These are phyloP conservation scores for Vararia minispora DNA, from an alignment of 768 basidiomycete genomes.

Conservation along the genomic window DNA sequence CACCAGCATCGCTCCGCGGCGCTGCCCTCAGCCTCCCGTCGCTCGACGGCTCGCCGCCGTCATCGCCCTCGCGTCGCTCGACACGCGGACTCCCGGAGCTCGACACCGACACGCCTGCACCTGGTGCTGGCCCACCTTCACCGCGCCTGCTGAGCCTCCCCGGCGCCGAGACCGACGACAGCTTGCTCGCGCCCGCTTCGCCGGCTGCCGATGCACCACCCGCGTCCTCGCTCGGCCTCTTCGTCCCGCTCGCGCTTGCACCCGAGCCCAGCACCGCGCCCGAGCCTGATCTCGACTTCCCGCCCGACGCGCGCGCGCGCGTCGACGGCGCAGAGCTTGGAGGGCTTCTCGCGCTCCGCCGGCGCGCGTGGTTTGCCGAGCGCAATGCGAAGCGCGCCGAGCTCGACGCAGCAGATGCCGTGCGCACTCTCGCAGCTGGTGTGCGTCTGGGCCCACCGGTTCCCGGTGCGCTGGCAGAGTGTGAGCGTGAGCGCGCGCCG, in stretches of 20 bases:
- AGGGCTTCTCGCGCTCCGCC: conserved; percentile 9
- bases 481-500: conserved; percentile 16
- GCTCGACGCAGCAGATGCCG: conserved; percentile 7
- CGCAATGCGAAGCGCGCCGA: conserved; percentile 14
- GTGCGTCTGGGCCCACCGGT: conserved; percentile 11
- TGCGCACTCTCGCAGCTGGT: conserved; percentile 8
- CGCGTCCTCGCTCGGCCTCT: conserved; percentile 10
- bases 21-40: no score
- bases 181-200: conserved; percentile 11
- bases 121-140: conserved; percentile 4
- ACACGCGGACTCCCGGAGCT: not conserved
- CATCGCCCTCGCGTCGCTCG: not conserved
- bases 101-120: not conserved
- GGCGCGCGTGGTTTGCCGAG: conserved; percentile 11
- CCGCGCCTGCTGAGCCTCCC: conserved; percentile 26
- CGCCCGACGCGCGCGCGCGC: conserved; percentile 2
- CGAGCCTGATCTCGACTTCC: conserved; percentile 11
- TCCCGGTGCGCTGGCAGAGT: conserved; percentile 12
- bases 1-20: no score
- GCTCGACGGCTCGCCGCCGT: no score
- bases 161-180: conserved; percentile 32
- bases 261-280: conserved; percentile 3
- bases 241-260: conserved; percentile 10
- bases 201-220: conserved; percentile 4
- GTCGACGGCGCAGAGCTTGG: conserved; percentile 9